Conservation (phyloP, 805 yeast genomes). For the Kockiozyma suomiensis region DNA sequence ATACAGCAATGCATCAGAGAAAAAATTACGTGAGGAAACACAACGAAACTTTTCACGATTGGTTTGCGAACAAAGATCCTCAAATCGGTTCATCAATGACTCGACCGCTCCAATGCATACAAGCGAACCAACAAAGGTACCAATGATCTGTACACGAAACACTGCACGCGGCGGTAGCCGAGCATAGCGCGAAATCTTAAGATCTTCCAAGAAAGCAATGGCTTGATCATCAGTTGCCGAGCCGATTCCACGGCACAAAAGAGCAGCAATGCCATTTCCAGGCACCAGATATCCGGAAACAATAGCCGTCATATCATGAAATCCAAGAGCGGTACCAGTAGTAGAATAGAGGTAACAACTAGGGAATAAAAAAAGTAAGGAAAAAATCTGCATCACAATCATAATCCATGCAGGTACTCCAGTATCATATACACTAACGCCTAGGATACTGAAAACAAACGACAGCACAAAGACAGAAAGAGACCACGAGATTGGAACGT, state of each 20-base stretch:
- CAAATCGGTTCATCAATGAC: conserved; percentile 45
- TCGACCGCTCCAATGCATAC: conserved; percentile 52
- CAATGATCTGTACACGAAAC: conserved; percentile 55
- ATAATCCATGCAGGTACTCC: conserved; percentile 67
- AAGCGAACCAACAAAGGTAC: conserved; percentile 56
- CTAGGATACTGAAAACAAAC: conserved; percentile 40
- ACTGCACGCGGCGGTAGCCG: conserved; percentile 54
- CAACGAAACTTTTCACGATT: conserved; percentile 7
- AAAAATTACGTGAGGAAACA: conserved; percentile 10
- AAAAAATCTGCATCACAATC: conserved; percentile 50
- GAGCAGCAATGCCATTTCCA: conserved; percentile 62
- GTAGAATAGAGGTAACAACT: conserved; percentile 62
- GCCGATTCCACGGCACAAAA: conserved; percentile 63
- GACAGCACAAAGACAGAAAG: conserved; percentile 47
- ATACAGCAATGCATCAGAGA: conserved; percentile 14
- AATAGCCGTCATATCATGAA: conserved; percentile 64
- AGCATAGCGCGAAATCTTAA: conserved; percentile 61
- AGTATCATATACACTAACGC: conserved; percentile 47
- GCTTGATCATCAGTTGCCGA: conserved; percentile 57
- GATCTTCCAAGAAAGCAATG: conserved; percentile 54
- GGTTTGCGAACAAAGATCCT: conserved; percentile 29
- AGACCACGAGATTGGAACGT: conserved; percentile 53
- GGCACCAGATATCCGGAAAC: conserved; percentile 67
- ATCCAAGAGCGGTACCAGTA: conserved; percentile 61
- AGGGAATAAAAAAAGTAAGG: conserved; percentile 55